phyloP scores from a whole-genome alignment of 306 rosid species.

The Hippophae rhamnoides region DNA sequence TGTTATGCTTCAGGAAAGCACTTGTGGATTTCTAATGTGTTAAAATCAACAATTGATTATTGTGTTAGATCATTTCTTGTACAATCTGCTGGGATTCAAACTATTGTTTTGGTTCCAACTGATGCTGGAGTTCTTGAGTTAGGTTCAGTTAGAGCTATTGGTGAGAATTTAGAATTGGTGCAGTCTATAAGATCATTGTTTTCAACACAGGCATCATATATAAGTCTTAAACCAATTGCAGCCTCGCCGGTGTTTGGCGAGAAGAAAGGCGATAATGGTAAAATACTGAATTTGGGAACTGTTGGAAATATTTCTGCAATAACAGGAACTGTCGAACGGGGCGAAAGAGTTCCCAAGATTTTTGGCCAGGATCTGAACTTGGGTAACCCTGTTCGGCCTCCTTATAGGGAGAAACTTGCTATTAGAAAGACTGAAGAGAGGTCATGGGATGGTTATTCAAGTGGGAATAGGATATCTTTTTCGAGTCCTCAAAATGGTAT shows the following conservation, averaged over 20 bases:
- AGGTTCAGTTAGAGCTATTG: conserved; percentile 67
- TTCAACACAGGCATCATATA: conserved; percentile 34
- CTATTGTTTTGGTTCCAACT: conserved; percentile 83
- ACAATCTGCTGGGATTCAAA: conserved; percentile 74
- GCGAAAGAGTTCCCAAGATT: conserved; percentile 50
- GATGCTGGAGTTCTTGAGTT: conserved; percentile 81
- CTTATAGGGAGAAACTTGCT: conserved; percentile 68
- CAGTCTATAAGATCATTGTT: conserved; percentile 51
- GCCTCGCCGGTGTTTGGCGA: conserved; percentile 24
- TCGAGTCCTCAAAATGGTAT: conserved; percentile 42
- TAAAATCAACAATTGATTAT: conserved; percentile 44
- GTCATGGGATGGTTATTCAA: conserved; percentile 51
- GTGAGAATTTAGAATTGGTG: conserved; percentile 57
- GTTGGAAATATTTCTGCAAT: conserved; percentile 11
- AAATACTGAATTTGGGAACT: conserved; percentile 23
- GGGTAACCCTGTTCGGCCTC: conserved; percentile 28
- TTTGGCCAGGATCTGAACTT: conserved; percentile 75
- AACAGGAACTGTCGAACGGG: conserved; percentile 27
- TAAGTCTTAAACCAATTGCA: conserved; percentile 29
- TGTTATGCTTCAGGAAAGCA: conserved; percentile 72
- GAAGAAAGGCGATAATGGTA: conserved; percentile 35
- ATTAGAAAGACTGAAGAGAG: conserved; percentile 77
- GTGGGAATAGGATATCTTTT: conserved; percentile 46
- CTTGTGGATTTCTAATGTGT: conserved; percentile 45
- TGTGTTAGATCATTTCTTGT: conserved; percentile 72